Percentiles rank a stretch among this genome's conserved stretches.
phyloP scores from a whole-genome alignment of 441 rosid species.

The Erysimum cheiri region DNA sequence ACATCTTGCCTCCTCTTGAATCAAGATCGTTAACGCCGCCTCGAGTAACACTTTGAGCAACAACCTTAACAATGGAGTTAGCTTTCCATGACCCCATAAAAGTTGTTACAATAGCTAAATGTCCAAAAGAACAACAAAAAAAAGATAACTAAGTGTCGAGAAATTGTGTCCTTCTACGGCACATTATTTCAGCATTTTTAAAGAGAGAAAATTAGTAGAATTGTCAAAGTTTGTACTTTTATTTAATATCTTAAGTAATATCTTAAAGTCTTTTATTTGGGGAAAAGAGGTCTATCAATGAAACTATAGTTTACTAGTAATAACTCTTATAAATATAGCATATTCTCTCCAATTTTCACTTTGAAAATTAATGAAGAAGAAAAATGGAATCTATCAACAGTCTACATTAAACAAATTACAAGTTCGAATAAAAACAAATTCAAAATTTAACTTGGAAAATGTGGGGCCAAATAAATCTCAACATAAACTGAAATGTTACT shows the following conservation, averaged over 20 bases:
- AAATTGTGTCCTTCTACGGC: not conserved
- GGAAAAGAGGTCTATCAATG: not conserved
- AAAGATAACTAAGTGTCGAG: not conserved
- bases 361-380: constrained; percentile 9
- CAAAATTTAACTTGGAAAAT: constrained; percentile 6
- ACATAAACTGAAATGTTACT: constrained; percentile 35
- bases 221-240: not conserved
- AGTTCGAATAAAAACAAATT: constrained; percentile 18
- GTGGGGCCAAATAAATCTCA: constrained; percentile 31
- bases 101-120: not conserved
- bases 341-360: not conserved
- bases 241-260: not conserved
- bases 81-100: not conserved
- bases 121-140: not conserved
- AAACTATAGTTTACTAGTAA: not conserved
- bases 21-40: not conserved
- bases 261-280: not conserved
- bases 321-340: constrained; percentile 17
- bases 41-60: not conserved
- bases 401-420: not conserved
- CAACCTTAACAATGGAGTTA: not conserved
- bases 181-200: not conserved
- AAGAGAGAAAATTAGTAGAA: not conserved
- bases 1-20: not conserved
- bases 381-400: not conserved